A percentile compares a stretch with the other conserved stretches of the same genome.
Conservation (phyloP, 1,284 basidiomycete species). For the Cutaneotrichosporon sp. region DNA sequence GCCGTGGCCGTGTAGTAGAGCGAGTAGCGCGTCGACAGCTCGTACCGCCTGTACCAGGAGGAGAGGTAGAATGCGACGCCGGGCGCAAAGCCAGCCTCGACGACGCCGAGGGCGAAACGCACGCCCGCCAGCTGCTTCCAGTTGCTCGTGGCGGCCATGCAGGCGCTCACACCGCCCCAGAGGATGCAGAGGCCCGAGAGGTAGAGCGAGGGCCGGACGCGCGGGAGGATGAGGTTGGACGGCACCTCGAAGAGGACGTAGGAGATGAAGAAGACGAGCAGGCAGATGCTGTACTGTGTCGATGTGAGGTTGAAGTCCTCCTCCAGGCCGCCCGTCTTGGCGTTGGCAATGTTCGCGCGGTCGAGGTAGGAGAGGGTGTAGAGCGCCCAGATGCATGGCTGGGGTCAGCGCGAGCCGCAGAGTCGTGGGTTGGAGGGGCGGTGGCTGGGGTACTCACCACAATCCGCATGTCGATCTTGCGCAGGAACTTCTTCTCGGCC, state of each 20-base stretch:
- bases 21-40: slow-evolving; percentile 28
- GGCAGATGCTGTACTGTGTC: slow-evolving; percentile 47
- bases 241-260: slow-evolving; percentile 46
- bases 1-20: slow-evolving; percentile 54
- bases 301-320: slow-evolving; percentile 47
- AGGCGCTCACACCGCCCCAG: slow-evolving; percentile 47
- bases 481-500: slow-evolving; percentile 42
- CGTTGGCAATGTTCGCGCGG: slow-evolving; percentile 51
- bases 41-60: slow-evolving; percentile 27
- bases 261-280: slow-evolving; percentile 42
- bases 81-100: slow-evolving; percentile 48
- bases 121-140: slow-evolving; percentile 43
- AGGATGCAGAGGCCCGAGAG: slow-evolving; percentile 36
- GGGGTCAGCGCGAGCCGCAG: not conserved
- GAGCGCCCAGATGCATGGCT: slow-evolving; percentile 49
- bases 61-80: slow-evolving; percentile 37
- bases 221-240: slow-evolving; percentile 38
- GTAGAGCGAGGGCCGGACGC: slow-evolving; percentile 45
- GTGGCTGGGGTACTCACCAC: slow-evolving; percentile 27
- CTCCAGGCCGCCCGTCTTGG: slow-evolving; percentile 41
- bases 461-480: slow-evolving; percentile 48
- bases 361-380: slow-evolving; percentile 52
- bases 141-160: slow-evolving; percentile 42
- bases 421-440: not conserved
- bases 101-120: slow-evolving; percentile 36